These are phyloP conservation scores for Aspergillus sp. DNA, from an alignment of 2,329 filamentous ascomycete species.

Conservation along the genomic window DNA sequence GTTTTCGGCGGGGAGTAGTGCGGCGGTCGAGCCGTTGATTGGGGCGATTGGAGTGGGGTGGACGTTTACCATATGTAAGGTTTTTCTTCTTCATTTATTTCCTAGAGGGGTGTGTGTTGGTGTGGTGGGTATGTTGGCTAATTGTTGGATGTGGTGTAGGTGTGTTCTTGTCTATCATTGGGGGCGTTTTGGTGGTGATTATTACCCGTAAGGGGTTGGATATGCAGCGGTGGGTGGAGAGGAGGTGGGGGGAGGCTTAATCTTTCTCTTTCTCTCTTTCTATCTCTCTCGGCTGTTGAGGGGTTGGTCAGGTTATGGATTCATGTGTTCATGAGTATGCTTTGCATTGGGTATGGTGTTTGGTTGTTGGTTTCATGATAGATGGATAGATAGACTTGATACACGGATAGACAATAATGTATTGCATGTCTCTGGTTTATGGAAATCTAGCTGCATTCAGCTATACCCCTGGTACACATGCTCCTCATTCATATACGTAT, in stretches of 20 bases:
- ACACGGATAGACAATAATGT: too few relatives aligned
- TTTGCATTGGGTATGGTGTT: too few relatives aligned
- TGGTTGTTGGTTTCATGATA: too few relatives aligned
- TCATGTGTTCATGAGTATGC: too few relatives aligned
- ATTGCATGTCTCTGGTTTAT: too few relatives aligned
- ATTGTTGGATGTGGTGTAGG: slow-evolving; percentile 18
- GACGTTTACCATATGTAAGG: slow-evolving; percentile 70
- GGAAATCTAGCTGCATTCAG: neutral
- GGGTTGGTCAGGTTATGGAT: too few relatives aligned
- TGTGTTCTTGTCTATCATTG: slow-evolving; percentile 31
- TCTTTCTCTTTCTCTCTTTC: too few relatives aligned
- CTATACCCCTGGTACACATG: neutral
- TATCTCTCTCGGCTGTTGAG: neutral
- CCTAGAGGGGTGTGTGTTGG: too few relatives aligned
- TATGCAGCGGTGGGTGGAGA: slow-evolving; percentile 39
- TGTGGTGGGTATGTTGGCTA: too few relatives aligned
- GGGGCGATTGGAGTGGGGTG: slow-evolving; percentile 74
- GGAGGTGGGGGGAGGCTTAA: slow-evolving; percentile 10
- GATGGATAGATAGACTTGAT: too few relatives aligned
- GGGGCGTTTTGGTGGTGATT: slow-evolving; percentile 30
- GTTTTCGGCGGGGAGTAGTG: slow-evolving; percentile 70
- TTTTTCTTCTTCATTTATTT: too few relatives aligned
- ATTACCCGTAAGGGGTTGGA: slow-evolving; percentile 35
- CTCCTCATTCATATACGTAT: slow-evolving; percentile 39
- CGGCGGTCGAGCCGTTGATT: slow-evolving; percentile 71